phyloP scores from a whole-genome alignment of 2,329 filamentous ascomycete species.

The Phaeomoniella chlamydospora region DNA sequence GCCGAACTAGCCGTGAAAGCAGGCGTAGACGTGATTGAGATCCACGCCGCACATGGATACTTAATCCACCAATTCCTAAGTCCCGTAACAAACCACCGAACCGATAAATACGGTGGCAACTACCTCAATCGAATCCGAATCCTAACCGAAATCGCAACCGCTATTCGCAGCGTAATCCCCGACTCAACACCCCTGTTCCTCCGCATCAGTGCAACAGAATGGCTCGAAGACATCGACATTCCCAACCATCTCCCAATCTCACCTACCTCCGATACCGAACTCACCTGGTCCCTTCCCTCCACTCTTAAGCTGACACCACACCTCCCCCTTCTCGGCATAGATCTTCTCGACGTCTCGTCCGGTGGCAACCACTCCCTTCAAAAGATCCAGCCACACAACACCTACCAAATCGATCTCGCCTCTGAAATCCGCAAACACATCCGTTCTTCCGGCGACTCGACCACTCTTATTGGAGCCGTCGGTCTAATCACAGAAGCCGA shows the following conservation, averaged over 20 bases:
- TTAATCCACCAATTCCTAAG: conserved; percentile 14
- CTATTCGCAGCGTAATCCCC: conserved; percentile 30
- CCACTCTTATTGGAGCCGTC: conserved; percentile 36
- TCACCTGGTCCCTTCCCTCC: conserved; percentile 24
- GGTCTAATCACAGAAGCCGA: conserved; percentile 39
- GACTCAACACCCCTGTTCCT: conserved; percentile 41
- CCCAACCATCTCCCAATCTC: conserved; percentile 13
- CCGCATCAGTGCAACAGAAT: conserved; percentile 48
- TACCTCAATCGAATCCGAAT: conserved; percentile 52
- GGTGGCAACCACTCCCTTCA: conserved; percentile 30
- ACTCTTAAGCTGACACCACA: conserved; percentile 24
- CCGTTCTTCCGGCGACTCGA: conserved; percentile 18
- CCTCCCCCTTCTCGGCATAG: conserved; percentile 25
- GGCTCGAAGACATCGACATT: conserved; percentile 33
- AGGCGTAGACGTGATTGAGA: conserved; percentile 17
- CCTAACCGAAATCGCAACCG: conserved; percentile 33
- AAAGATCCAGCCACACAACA: conserved; percentile 25
- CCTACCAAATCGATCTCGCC: conserved; percentile 36
- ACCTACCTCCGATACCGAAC: too few relatives aligned
- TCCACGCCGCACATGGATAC: conserved; percentile 15
- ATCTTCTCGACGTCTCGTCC: conserved; percentile 30
- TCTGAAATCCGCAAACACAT: conserved; percentile 26
- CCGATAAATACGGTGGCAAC: conserved; percentile 27
- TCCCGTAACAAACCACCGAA: conserved; percentile 11
- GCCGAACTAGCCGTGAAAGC: conserved; percentile 18